phyloP scores from a whole-genome alignment of 2,329 filamentous ascomycete species.

The Chalaropsis thielavioides region DNA sequence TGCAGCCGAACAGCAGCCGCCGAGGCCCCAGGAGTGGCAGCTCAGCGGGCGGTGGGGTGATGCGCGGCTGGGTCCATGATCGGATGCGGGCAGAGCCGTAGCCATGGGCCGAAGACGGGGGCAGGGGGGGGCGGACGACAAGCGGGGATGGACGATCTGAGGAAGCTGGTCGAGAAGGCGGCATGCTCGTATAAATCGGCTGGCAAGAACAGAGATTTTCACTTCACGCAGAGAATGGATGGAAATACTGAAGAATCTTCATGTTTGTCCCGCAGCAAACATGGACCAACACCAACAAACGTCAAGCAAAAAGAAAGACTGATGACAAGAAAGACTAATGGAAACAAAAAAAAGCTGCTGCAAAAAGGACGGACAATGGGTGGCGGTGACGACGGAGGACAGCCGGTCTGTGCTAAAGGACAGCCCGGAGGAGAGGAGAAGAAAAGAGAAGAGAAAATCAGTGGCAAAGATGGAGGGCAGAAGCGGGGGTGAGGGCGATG shows the following conservation, averaged over 20 bases:
- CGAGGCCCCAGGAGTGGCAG: background rate
- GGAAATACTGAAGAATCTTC: constrained; percentile 8
- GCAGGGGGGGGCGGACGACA: background rate
- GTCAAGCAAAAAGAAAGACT: background rate
- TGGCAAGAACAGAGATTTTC: background rate
- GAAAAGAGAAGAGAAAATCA: background rate
- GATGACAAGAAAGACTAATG: background rate
- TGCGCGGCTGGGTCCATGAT: background rate
- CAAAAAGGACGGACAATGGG: background rate
- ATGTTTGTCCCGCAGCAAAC: constrained; percentile 4
- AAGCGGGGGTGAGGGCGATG: background rate
- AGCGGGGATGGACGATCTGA: background rate
- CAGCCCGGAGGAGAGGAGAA: background rate
- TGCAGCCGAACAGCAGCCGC: background rate
- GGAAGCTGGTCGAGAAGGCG: background rate
- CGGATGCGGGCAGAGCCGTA: background rate
- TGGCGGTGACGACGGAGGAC: background rate
- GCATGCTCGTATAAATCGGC: background rate
- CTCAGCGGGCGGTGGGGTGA: background rate
- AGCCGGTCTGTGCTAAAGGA: background rate
- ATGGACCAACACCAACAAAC: background rate
- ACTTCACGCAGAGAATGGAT: background rate
- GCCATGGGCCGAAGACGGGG: background rate
- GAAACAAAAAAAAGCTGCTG: background rate
- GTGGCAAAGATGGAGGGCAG: no score